Evolutionary conservation across 768 basidiomycete genomes (phyloP).

Genomic region (Leccinum boreale): DNA sequence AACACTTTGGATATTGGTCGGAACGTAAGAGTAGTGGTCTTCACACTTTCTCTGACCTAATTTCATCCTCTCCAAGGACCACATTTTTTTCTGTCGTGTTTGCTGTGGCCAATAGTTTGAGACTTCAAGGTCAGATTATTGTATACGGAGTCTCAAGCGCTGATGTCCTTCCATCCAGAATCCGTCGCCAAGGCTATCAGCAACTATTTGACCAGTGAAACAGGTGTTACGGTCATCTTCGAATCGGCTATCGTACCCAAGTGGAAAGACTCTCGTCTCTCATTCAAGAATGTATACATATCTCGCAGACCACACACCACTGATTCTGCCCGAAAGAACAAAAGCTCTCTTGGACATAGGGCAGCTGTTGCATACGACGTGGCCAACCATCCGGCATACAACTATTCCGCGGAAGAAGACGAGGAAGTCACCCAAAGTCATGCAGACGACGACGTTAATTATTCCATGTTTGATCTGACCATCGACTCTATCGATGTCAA

Average conservation of each 20-base stretch:
- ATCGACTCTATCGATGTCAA: constrained; percentile 96
- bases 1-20: constrained; percentile 91
- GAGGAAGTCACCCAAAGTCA: constrained; percentile 31
- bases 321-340: constrained; percentile 14
- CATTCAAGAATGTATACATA: constrained; percentile 95
- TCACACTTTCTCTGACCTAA: not conserved
- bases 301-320: constrained; percentile 63
- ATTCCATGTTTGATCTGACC: constrained; percentile 89
- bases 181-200: constrained; percentile 86
- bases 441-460: constrained; percentile 60
- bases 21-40: constrained; percentile 41
- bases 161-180: constrained; percentile 41
- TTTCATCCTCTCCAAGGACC: constrained; percentile 47
- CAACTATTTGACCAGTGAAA: constrained; percentile 89
- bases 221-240: constrained; percentile 92
- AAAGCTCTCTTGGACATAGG: constrained; percentile 39
- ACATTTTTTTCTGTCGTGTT: constrained; percentile 96
- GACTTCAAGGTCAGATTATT: constrained; percentile 63
- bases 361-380: constrained; percentile 74
- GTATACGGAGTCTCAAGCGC: not conserved
- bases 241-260: constrained; percentile 98
- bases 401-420: constrained; percentile 62
- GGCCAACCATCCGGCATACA: constrained; percentile 70
- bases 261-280: constrained; percentile 94
- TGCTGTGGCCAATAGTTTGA: constrained; percentile 82